Conservation (phyloP, 1,284 basidiomycete genomes). For the Taiwanofungus camphoratus region DNA sequence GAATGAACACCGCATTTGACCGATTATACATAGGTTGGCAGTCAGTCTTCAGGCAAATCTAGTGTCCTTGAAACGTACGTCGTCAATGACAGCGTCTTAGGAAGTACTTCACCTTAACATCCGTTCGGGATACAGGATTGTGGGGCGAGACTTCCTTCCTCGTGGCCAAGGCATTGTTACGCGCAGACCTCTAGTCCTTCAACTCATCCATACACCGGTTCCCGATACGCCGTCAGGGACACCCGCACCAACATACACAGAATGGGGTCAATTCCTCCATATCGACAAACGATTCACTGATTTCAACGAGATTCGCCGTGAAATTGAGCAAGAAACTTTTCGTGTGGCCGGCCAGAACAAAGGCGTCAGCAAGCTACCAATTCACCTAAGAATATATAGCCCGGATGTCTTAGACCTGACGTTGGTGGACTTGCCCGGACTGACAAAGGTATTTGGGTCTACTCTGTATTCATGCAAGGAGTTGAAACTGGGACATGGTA, state of each 20-base stretch:
- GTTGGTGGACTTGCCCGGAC: conserved; percentile 90
- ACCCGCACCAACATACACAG: conserved; percentile 45
- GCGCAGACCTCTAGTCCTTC: conserved; percentile 89
- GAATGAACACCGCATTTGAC: background rate
- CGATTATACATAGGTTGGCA: conserved; percentile 67
- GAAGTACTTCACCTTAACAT: background rate
- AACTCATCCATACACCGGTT: conserved; percentile 85
- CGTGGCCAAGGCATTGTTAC: conserved; percentile 94
- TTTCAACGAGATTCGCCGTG: conserved; percentile 88
- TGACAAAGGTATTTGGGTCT: conserved; percentile 79
- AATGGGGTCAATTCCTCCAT: conserved; percentile 97
- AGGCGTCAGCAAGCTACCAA: conserved; percentile 94
- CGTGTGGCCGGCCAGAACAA: conserved; percentile 99
- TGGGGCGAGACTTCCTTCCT: conserved; percentile 94
- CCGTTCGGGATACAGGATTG: conserved; percentile 56
- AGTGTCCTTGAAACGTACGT: conserved; percentile 82
- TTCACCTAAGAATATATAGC: conserved; percentile 92
- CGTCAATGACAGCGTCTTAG: conserved; percentile 7
- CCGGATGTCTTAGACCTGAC: conserved; percentile 95
- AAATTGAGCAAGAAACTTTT: conserved; percentile 98
- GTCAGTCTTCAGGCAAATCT: conserved; percentile 82
- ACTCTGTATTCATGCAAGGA: background rate
- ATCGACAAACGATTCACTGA: conserved; percentile 95
- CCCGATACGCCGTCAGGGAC: conserved; percentile 37
- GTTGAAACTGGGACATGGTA: too few species aligned